Base-by-base conservation (phyloP, 495 filamentous ascomycete species). In the Neurospora discreta region DNA sequence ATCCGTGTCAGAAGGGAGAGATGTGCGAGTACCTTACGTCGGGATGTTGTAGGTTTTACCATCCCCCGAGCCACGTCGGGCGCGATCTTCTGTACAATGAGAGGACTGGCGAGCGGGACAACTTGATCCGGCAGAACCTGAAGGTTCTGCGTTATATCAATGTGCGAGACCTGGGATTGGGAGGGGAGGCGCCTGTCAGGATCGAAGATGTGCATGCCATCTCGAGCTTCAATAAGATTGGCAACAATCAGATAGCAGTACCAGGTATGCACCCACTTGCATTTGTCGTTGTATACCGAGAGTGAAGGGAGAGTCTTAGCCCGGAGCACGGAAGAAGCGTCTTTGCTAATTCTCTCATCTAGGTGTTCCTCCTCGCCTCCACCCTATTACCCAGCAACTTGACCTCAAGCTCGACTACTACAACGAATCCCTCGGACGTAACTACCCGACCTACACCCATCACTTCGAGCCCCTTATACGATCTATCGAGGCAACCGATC, bases 221-320 rank as follows among this genome's bases (percentile, higher is more conserved):
- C 1, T 69, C 76, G 5, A 79, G 77, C 39, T 79, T 77, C 71
- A 79, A 77, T 72, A 77, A 75, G 39, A 44, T 76, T 11, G 3
- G 39, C 1, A 70, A 76, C 41, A 69, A 44, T 9, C 73, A 76
- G n/a, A 78, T 79, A 40, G 74, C 70, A 11, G 73, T 79, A 8
- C 77, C 77, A 16, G 77, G 77, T 79, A 23, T 5, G 71, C 74
- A 11, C 10, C 41, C 36, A 36, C 6, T 38, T 8, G 3, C 3
- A 1, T 10, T 9, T 16, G n/a, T 43, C 3, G 11, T 38, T 30
- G 11, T 20, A 30, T 9, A 11, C n/a, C 60, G 1, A 16, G 23
- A 16, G 8, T 20, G 18, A 18, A 15, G 18, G 15, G 15, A n/a
- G 13, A 41, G 36, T 33, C 18, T 10, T n/a, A 39, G 44, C 6